Evolutionary conservation across 257 asterid genomes (phyloP).

Genomic region (Avicennia marina): DNA sequence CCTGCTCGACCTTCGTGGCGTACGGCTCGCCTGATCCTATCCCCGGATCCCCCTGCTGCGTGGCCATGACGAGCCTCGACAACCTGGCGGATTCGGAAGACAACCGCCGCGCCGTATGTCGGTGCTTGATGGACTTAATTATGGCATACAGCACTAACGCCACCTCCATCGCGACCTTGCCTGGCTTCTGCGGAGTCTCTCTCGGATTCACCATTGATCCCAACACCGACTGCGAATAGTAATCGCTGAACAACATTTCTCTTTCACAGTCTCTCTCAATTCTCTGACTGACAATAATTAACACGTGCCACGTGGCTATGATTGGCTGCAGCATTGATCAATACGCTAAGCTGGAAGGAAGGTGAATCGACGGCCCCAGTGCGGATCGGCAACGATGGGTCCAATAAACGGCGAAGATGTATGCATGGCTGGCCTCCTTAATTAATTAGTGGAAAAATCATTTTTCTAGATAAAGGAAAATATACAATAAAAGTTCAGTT

Average conservation of each 20-base stretch:
- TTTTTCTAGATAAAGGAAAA: too few species aligned
- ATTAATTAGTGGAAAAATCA: too few species aligned
- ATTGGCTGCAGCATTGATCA: constrained; percentile 39
- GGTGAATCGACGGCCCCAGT: not conserved
- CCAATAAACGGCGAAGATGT: not conserved
- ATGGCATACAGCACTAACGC: constrained; percentile 50
- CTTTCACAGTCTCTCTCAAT: constrained; percentile 4
- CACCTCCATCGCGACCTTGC: constrained; percentile 83
- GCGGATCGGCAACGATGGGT: not conserved
- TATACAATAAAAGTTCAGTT: too few species aligned
- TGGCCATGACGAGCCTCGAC: constrained; percentile 62
- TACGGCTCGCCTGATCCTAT: constrained; percentile 70
- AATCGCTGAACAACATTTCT: not conserved
- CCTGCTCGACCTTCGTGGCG: constrained; percentile 62
- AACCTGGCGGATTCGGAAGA: constrained; percentile 38
- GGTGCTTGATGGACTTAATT: constrained; percentile 68
- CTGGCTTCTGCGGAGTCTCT: constrained; percentile 89
- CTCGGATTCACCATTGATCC: constrained; percentile 86
- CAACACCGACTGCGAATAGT: constrained; percentile 82
- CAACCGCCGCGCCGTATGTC: constrained; percentile 54
- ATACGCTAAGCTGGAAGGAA: constrained; percentile 18
- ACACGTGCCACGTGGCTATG: not conserved
- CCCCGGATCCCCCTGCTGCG: constrained; percentile 79
- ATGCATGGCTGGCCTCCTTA: too few species aligned
- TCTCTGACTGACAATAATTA: not conserved